Evolutionary conservation across 345 rosid genomes (phyloP).

Genomic region (Populus deltoides): DNA sequence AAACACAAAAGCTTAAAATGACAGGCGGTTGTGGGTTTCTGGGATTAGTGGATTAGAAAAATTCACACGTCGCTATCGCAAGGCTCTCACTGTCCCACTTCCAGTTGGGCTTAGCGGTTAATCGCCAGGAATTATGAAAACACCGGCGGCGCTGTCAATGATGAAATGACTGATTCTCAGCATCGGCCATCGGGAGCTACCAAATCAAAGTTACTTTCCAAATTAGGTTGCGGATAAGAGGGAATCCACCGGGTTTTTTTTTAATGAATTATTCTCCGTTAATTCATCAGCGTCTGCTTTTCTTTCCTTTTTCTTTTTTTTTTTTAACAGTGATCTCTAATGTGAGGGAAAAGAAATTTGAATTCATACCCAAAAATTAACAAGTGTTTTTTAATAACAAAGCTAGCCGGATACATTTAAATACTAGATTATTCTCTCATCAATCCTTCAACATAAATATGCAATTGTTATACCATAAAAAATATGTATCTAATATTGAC

Average conservation of each 20-base stretch:
- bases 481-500: too few relatives aligned
- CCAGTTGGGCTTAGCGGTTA: background rate
- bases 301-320: too few relatives aligned
- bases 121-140: background rate
- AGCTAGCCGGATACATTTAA: too few relatives aligned
- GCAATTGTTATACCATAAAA: too few relatives aligned
- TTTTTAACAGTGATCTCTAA: too few relatives aligned
- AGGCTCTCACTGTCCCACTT: conserved; percentile 6
- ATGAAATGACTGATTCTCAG: background rate
- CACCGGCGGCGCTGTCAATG: conserved; percentile 22
- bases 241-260: background rate
- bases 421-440: too few relatives aligned
- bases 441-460: too few relatives aligned
- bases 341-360: too few relatives aligned
- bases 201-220: background rate
- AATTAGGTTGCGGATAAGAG: background rate
- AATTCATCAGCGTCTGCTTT: too few relatives aligned
- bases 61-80: conserved; percentile 19
- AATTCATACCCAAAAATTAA: too few relatives aligned
- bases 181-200: background rate
- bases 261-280: too few relatives aligned
- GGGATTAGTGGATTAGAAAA: conserved; percentile 20
- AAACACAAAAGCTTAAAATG: background rate
- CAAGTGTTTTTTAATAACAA: too few relatives aligned
- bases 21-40: background rate